Conservation (phyloP, 2,329 filamentous ascomycete species). For the Pseudogymnoascus verrucosus region DNA sequence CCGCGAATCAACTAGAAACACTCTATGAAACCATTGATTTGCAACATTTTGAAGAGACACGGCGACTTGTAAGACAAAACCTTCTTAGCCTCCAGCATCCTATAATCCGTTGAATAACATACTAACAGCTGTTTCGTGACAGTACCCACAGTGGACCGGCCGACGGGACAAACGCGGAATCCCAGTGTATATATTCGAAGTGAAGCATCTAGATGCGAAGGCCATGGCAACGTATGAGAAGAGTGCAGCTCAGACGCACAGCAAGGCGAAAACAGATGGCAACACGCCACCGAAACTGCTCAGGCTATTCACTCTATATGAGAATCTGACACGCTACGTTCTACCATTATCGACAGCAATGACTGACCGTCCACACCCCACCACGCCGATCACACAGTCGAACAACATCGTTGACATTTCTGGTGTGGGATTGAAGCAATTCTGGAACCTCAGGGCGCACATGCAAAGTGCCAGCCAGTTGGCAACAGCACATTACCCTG, state of each 20-base stretch:
- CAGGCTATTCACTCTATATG: conserved; percentile 85
- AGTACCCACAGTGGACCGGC: conserved; percentile 95
- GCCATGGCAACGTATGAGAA: conserved; percentile 73
- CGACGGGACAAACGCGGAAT: conserved; percentile 85
- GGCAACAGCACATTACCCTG: conserved; percentile 89
- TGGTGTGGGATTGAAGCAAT: conserved; percentile 80
- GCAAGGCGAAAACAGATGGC: conserved; percentile 55
- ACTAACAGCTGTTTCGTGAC: conserved; percentile 15
- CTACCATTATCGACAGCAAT: conserved; percentile 78
- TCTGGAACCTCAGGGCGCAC: conserved; percentile 88
- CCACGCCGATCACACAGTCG: conserved; percentile 83
- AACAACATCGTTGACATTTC: conserved; percentile 94
- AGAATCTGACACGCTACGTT: conserved; percentile 81
- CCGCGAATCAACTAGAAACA: conserved; percentile 66
- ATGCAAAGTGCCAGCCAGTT: conserved; percentile 88
- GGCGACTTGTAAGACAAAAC: conserved; percentile 53
- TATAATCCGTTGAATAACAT: conserved; percentile 16
- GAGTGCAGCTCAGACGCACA: conserved; percentile 42
- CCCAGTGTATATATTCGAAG: conserved; percentile 85
- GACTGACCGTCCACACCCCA: conserved; percentile 58
- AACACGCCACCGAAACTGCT: conserved; percentile 69
- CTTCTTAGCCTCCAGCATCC: conserved; percentile 10
- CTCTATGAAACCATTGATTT: conserved; percentile 84
- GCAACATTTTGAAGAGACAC: conserved; percentile 72
- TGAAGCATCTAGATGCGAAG: conserved; percentile 74